A percentile compares a stretch with the other conserved stretches of the same genome.
Conservation (phyloP, 768 basidiomycete species). For the Pluteus cervinus region DNA sequence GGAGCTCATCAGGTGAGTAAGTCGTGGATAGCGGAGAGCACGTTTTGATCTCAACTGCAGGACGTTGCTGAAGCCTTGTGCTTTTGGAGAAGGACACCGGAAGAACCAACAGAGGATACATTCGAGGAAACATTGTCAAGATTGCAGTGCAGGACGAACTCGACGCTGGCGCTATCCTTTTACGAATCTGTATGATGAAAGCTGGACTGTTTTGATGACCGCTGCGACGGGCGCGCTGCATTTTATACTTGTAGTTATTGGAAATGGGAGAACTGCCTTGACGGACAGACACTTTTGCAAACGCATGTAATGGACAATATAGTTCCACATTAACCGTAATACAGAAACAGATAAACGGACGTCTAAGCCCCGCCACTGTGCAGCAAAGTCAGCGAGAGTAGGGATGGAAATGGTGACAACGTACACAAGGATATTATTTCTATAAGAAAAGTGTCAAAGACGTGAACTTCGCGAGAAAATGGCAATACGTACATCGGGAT, state of each 20-base stretch:
- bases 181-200: too few relatives aligned
- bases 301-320: too few relatives aligned
- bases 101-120: too few relatives aligned
- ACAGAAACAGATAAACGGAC: constrained; percentile 19
- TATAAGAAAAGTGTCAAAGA: constrained; percentile 23
- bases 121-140: too few relatives aligned
- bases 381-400: constrained; percentile 16
- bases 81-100: constrained; percentile 17
- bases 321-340: constrained; percentile 7
- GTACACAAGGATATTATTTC: constrained; percentile 97
- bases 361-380: constrained; percentile 71
- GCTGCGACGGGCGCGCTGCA: too few relatives aligned
- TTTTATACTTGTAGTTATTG: too few relatives aligned
- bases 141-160: too few relatives aligned
- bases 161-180: too few relatives aligned
- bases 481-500: constrained; percentile 83
- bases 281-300: too few relatives aligned
- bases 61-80: constrained; percentile 32
- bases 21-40: not conserved
- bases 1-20: constrained; percentile 39
- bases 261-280: too few relatives aligned
- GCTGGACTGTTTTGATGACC: too few relatives aligned
- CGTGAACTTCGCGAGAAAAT: constrained; percentile 1
- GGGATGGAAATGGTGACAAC: constrained; percentile 27
- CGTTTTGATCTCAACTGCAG: constrained; percentile 17